Conservation (phyloP, 192 early-diverging fungal species). For the Dissophora globulifera region DNA sequence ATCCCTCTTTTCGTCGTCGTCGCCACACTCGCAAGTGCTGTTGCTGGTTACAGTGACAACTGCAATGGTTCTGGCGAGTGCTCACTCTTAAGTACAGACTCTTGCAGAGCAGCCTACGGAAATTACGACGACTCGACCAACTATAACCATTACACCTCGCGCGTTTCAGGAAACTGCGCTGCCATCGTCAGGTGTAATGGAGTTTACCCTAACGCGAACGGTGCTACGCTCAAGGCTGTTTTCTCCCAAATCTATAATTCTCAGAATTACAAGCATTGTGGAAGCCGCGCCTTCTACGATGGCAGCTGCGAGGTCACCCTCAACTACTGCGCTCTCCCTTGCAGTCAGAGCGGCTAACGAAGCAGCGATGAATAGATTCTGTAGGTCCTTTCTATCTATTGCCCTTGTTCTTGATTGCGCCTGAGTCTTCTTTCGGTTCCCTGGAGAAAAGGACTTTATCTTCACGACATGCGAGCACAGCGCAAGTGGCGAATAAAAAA, state of each 20-base stretch:
- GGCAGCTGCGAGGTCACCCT: constrained; percentile 42
- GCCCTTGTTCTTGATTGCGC: no score
- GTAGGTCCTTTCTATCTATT: no score
- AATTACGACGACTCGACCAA: constrained; percentile 27
- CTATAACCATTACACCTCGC: constrained; percentile 27
- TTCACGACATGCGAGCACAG: no score
- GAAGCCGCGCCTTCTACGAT: constrained; percentile 44
- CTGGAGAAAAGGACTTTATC: no score
- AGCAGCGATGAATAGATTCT: no score
- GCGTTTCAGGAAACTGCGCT: constrained; percentile 31
- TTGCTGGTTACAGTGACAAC: constrained; percentile 20
- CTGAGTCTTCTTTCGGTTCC: no score
- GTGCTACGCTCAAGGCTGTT: constrained; percentile 25
- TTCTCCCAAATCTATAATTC: constrained; percentile 29
- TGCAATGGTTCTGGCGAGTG: constrained; percentile 17
- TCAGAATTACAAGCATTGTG: constrained; percentile 47
- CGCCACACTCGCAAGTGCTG: constrained; percentile 5
- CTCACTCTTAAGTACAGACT: constrained; percentile 15
- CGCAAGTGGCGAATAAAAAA: no score
- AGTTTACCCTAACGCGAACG: constrained; percentile 17
- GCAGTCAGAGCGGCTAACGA: constrained; percentile 9
- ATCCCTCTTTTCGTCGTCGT: constrained; percentile 8
- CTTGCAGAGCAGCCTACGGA: constrained; percentile 23
- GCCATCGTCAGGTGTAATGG: constrained; percentile 29
- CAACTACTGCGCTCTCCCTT: constrained; percentile 27